Evolutionary conservation across 768 basidiomycete genomes (phyloP).

Genomic region (Leccinum pellstonianum): DNA sequence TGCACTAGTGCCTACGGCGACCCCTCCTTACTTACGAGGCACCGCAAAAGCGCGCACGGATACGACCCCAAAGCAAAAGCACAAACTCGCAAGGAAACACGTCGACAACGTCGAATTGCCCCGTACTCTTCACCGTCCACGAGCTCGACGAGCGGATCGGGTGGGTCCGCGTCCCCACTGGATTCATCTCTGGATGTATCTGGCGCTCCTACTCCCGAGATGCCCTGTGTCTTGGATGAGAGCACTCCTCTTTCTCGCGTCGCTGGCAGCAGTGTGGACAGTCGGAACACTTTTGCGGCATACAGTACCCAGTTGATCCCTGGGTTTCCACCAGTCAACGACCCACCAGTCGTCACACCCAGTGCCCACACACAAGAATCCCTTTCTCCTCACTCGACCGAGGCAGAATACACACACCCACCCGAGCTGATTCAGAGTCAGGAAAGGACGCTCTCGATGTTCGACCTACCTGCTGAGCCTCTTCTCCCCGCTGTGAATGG

Average conservation of each 20-base stretch:
- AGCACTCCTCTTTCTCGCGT: background rate
- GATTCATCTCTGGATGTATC: background rate
- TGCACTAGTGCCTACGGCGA: conserved; percentile 3
- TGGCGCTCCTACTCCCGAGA: background rate
- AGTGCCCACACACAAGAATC: too few species aligned
- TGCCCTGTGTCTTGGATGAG: background rate
- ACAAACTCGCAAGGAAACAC: background rate
- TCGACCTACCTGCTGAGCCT: background rate
- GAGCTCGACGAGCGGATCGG: too few species aligned
- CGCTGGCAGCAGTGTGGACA: background rate
- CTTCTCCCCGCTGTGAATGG: background rate
- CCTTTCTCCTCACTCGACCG: too few species aligned
- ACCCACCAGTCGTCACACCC: too few species aligned
- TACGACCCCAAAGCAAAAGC: conserved; percentile 15
- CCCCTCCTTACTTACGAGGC: conserved; percentile 24
- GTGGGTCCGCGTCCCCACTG: too few species aligned
- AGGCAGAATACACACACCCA: too few species aligned
- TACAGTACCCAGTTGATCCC: conserved; percentile 1
- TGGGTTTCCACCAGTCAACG: too few species aligned
- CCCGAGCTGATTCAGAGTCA: too few species aligned
- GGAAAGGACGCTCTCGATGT: too few species aligned
- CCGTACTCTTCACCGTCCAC: too few species aligned
- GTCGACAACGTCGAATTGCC: too few species aligned
- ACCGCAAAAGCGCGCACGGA: conserved; percentile 18
- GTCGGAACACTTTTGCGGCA: background rate